Evolutionary conservation across 257 asterid genomes (phyloP).

Genomic region (Perilla frutescens): DNA sequence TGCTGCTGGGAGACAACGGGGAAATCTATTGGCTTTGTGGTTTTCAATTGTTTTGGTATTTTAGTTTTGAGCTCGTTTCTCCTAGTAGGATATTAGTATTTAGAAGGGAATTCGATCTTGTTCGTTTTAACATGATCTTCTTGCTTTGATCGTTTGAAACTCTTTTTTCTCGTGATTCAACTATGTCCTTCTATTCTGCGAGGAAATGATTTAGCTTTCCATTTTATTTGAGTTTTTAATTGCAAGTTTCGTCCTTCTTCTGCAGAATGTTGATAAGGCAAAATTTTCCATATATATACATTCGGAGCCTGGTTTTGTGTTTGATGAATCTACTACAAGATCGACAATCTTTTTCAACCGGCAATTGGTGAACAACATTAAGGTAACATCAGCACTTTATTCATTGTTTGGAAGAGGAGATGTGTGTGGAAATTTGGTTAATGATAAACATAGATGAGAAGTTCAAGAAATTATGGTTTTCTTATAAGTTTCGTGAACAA

Average conservation of each 20-base stretch:
- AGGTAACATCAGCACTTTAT: constrained; percentile 54
- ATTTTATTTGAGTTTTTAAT: neutral
- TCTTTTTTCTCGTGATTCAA: neutral
- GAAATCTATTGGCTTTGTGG: constrained; percentile 19
- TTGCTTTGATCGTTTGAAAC: neutral
- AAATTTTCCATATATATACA: constrained; percentile 75
- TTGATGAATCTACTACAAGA: constrained; percentile 80
- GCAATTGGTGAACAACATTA: constrained; percentile 69
- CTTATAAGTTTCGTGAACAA: constrained; percentile 2
- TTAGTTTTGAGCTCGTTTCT: constrained; percentile 1
- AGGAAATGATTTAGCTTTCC: neutral
- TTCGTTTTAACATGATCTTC: neutral
- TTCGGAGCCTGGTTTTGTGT: constrained; percentile 84
- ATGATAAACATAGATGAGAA: constrained; percentile 1
- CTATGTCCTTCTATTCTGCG: neutral
- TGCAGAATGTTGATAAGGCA: constrained; percentile 72
- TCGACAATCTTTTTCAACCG: constrained; percentile 62
- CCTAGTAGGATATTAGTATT: neutral
- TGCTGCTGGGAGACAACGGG: neutral
- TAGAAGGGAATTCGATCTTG: neutral
- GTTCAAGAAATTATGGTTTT: constrained; percentile 6
- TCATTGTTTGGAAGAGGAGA: constrained; percentile 24
- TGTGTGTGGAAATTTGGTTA: constrained; percentile 17
- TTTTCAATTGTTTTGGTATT: neutral
- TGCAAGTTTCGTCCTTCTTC: constrained; percentile 10